Conservation (phyloP, 2,329 filamentous ascomycete genomes). For the Verticillium albo-atrum region DNA sequence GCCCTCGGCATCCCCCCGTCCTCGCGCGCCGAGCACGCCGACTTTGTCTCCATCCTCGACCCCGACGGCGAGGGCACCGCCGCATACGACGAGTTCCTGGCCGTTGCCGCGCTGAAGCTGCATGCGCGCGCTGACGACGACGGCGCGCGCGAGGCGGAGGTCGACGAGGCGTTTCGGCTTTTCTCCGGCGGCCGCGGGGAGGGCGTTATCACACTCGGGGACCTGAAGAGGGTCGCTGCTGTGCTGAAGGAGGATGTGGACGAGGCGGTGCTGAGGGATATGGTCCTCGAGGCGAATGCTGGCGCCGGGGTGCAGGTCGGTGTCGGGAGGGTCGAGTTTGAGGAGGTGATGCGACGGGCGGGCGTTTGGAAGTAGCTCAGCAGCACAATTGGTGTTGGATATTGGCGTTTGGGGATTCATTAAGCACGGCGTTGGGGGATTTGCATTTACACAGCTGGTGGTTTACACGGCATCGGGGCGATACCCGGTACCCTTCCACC, state of each 20-base stretch:
- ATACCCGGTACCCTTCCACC: no score
- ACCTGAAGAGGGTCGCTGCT: conserved; percentile 73
- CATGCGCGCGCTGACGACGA: conserved; percentile 45
- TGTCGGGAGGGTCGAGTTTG: conserved; percentile 76
- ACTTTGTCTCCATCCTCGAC: conserved; percentile 78
- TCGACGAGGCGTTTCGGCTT: conserved; percentile 75
- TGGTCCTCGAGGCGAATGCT: conserved; percentile 92
- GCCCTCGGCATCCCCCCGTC: conserved; percentile 75
- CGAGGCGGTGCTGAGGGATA: conserved; percentile 82
- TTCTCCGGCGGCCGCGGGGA: conserved; percentile 58
- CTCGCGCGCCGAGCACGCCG: conserved; percentile 61
- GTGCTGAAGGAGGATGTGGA: conserved; percentile 79
- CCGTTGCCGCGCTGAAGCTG: conserved; percentile 83
- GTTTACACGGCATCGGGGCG: background rate
- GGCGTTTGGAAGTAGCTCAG: conserved; percentile 68
- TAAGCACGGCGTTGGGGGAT: background rate
- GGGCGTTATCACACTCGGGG: conserved; percentile 68
- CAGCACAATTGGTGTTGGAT: background rate
- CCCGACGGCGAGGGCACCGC: conserved; percentile 76
- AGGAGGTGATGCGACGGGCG: conserved; percentile 77
- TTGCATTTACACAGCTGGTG: background rate
- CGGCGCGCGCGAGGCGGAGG: conserved; percentile 50
- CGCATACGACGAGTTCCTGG: conserved; percentile 75
- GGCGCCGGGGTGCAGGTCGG: conserved; percentile 66
- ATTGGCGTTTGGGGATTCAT: background rate